phyloP scores from a whole-genome alignment of 2,329 filamentous ascomycete genomes.

The Fusarium pininemorale region DNA sequence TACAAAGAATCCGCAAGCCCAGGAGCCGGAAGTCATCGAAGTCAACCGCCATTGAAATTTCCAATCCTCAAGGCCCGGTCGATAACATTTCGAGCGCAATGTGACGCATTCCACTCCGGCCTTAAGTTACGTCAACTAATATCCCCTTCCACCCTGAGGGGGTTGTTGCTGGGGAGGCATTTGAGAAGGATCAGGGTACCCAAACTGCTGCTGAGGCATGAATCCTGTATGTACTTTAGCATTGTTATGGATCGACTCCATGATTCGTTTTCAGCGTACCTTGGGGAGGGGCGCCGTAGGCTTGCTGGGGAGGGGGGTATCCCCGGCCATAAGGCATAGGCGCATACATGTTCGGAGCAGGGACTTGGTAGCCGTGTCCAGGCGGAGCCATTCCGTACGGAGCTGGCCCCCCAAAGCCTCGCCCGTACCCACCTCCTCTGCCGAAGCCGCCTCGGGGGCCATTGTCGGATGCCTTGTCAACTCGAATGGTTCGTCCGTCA shows the following conservation, averaged over 20 bases:
- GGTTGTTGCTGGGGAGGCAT: slow-evolving; percentile 50
- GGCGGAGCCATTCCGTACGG: slow-evolving; percentile 50
- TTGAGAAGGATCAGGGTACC: slow-evolving; percentile 58
- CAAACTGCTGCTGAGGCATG: slow-evolving; percentile 51
- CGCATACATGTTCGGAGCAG: slow-evolving; percentile 50
- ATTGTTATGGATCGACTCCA: not conserved
- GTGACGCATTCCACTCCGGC: slow-evolving; percentile 2
- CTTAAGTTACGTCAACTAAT: slow-evolving; percentile 44
- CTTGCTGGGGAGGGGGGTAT: slow-evolving; percentile 48
- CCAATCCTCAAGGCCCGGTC: slow-evolving; percentile 4
- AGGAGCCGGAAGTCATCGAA: slow-evolving; percentile 38
- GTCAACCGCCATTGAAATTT: slow-evolving; percentile 28
- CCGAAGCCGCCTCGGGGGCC: slow-evolving; percentile 63
- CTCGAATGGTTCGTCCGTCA: slow-evolving; percentile 70
- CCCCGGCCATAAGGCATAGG: slow-evolving; percentile 51
- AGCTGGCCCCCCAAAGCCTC: slow-evolving; percentile 56
- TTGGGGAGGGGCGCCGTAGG: slow-evolving; percentile 52
- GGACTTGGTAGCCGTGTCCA: slow-evolving; percentile 49
- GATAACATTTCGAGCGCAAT: not conserved
- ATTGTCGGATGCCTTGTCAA: slow-evolving; percentile 93
- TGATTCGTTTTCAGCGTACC: slow-evolving; percentile 44
- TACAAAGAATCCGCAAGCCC: slow-evolving; percentile 41
- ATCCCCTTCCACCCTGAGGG: slow-evolving; percentile 54
- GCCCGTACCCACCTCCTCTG: slow-evolving; percentile 48
- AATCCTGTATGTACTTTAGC: slow-evolving; percentile 46